Conservation (phyloP, 75 land plant genomes). For the Cunninghamia lanceolata region DNA sequence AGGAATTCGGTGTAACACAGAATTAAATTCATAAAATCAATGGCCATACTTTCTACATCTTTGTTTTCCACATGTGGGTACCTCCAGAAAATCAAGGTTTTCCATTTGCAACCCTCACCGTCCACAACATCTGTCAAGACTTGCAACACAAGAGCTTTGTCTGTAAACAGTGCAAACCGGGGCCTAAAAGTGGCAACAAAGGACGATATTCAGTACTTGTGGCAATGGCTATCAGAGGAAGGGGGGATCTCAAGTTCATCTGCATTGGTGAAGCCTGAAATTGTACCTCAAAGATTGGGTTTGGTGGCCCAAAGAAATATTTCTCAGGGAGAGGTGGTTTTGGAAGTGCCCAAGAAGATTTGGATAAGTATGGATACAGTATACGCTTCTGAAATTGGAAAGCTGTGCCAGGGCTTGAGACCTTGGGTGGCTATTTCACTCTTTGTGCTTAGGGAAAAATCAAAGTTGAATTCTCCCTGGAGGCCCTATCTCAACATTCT, state of each 20-base stretch:
- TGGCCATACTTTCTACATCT: background rate
- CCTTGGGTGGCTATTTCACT: slow-evolving; percentile 79
- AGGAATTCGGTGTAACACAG: background rate
- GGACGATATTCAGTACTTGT: slow-evolving; percentile 23
- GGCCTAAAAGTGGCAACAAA: background rate
- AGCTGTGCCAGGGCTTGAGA: slow-evolving; percentile 45
- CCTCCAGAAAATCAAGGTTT: background rate
- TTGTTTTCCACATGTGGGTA: background rate
- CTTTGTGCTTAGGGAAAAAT: slow-evolving; percentile 65
- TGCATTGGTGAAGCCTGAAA: slow-evolving; percentile 35
- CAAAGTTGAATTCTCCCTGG: slow-evolving; percentile 53
- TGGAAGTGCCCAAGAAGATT: slow-evolving; percentile 63
- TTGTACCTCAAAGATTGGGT: slow-evolving; percentile 64
- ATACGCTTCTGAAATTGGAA: slow-evolving; percentile 65
- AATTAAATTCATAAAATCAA: background rate
- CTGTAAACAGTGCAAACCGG: background rate
- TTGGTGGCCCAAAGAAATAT: slow-evolving; percentile 63
- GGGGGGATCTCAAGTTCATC: slow-evolving; percentile 30
- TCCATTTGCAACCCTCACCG: background rate
- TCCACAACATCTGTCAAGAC: background rate
- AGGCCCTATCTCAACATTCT: slow-evolving; percentile 57
- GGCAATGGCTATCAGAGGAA: slow-evolving; percentile 49
- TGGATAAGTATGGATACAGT: slow-evolving; percentile 78
- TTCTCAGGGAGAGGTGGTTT: slow-evolving; percentile 60
- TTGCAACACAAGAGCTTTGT: background rate